Evolutionary conservation across 2,329 filamentous ascomycete genomes (phyloP).

Genomic region (Venturia aucupariae): DNA sequence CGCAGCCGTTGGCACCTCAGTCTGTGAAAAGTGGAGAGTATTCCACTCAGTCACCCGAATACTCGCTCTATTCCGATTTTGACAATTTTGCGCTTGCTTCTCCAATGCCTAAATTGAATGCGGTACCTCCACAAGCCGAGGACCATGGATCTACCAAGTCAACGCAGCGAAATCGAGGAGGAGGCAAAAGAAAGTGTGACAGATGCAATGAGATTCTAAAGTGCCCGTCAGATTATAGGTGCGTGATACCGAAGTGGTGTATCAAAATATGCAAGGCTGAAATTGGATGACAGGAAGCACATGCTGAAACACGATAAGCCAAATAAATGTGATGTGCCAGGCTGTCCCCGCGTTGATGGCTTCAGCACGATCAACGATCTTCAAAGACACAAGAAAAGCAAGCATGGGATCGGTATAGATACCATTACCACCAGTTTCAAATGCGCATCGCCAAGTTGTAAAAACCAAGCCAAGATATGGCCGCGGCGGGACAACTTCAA

Average conservation of each 20-base stretch:
- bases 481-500: conserved; percentile 80
- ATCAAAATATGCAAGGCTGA: neutral
- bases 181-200: conserved; percentile 8
- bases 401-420: conserved; percentile 47
- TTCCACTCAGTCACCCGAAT: conserved; percentile 20
- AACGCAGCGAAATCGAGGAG: conserved; percentile 2
- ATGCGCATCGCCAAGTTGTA: conserved; percentile 51
- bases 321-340: conserved; percentile 48
- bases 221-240: conserved; percentile 31
- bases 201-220: conserved; percentile 23
- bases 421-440: conserved; percentile 45
- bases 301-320: conserved; percentile 59
- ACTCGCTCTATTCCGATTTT: conserved; percentile 14
- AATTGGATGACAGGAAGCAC: conserved; percentile 55
- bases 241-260: conserved; percentile 15
- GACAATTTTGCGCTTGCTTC: neutral
- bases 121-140: neutral
- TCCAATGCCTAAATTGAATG: neutral
- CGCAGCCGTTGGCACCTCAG: conserved; percentile 19
- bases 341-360: conserved; percentile 52
- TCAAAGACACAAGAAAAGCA: conserved; percentile 64
- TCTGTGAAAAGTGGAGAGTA: conserved; percentile 23
- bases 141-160: neutral
- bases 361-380: conserved; percentile 78
- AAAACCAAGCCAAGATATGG: conserved; percentile 60